Conservation (phyloP, 106 monocot species). For the Phalaenopsis equestris region DNA sequence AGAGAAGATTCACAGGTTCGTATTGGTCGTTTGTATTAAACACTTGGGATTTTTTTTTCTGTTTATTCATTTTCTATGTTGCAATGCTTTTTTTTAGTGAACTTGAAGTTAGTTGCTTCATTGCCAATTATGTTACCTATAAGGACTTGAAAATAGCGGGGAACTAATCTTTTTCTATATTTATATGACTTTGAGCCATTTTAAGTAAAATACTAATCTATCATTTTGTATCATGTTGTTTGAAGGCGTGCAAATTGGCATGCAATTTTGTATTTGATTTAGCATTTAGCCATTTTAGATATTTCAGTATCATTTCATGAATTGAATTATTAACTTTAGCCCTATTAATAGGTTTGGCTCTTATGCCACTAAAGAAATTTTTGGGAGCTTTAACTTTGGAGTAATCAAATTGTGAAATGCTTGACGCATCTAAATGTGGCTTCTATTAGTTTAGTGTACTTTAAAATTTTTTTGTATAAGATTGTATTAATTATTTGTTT, state of each 20-base stretch:
- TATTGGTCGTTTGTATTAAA: not conserved
- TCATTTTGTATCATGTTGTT: not conserved
- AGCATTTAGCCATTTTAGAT: not conserved
- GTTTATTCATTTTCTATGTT: not conserved
- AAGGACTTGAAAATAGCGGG: not conserved
- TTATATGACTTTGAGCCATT: not conserved
- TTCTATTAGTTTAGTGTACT: too few relatives aligned
- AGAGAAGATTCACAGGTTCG: slow-evolving; percentile 93
- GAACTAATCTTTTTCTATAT: not conserved
- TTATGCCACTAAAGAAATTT: not conserved
- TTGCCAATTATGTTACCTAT: not conserved
- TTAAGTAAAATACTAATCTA: not conserved
- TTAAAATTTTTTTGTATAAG: too few relatives aligned
- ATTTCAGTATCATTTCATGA: not conserved
- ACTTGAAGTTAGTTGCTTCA: not conserved
- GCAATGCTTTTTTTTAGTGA: not conserved
- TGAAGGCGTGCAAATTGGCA: not conserved
- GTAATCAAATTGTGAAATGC: not conserved
- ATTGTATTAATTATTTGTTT: too few relatives aligned
- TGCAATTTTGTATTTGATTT: not conserved
- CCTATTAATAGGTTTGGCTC: not conserved
- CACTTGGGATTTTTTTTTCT: not conserved
- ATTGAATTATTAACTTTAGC: not conserved
- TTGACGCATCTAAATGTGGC: too few relatives aligned
- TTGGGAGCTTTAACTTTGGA: not conserved